Evolutionary conservation across 257 asterid species (phyloP), one percentile per base, ranked within the genome.

Genomic region (Plantago major): DNA sequence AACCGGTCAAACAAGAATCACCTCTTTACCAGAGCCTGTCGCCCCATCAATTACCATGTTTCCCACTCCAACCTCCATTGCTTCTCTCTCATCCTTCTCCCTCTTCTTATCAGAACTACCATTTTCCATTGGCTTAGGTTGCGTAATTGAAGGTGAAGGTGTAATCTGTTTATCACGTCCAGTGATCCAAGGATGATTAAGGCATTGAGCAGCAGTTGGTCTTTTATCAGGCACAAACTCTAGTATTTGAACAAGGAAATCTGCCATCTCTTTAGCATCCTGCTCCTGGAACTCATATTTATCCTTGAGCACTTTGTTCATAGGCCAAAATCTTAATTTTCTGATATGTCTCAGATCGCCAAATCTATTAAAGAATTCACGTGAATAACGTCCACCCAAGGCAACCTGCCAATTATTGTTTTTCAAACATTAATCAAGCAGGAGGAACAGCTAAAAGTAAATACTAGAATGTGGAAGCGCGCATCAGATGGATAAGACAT

Each of bases 301-400:
- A 55, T 93, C 96, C 79, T 58, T 65, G 7, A 93, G 87, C 72
- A 93, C 96, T 78, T 85, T 89, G 44, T 13, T 74, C 19, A 93
- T 75, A 45, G 97, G 92, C 99, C 99, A 89, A 67, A 82, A 82
- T 47, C 83, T 76, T 65, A 93, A 73, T 60, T 94, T 78, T 16
- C 88, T 84, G 45, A 93, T 93, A 65, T 85, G 96, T 79, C 96
- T 75, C 69, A 93, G 65, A 65, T 93, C 99, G 64, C 99, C 99
- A 64, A 76, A 81, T 71, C 95, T 81, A 67, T 89, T 85, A 63
- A 93, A 93, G 68, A 87, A 81, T n/a, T 93, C 97, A 44, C 96
- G 88, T 3, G 99, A 89, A 78, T 87, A 85, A 49, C 96, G 94
- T 63, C 99, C 99, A 50, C 96, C 88, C 69, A 89, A 82, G 65